Percentiles rank a stretch among this genome's conserved stretches.
These are phyloP conservation scores for Quercus tomentella DNA, from an alignment of 331 rosid genomes.

Conservation along the genomic window DNA sequence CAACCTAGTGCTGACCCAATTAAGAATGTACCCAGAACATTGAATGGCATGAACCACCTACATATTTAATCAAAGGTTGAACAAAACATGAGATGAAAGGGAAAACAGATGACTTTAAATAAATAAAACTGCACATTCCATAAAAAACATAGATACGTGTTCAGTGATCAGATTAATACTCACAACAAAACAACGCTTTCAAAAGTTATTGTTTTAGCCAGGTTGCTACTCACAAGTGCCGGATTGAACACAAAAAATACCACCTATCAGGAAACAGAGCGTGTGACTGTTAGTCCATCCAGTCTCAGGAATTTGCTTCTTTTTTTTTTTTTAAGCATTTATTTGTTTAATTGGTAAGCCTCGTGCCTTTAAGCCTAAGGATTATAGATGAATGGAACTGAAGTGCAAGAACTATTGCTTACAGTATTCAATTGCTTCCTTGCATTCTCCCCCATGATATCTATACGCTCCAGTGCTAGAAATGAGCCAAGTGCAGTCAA, in stretches of 20 bases:
- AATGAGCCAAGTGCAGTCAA: constrained; percentile 34
- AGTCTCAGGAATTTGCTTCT: background rate
- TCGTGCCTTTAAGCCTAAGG: background rate
- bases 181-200: constrained; percentile 34
- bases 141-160: background rate
- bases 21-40: constrained; percentile 44
- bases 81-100: background rate
- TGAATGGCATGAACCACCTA: constrained; percentile 65
- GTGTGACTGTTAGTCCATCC: background rate
- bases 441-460: constrained; percentile 38
- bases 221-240: constrained; percentile 36
- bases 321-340: background rate
- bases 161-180: constrained; percentile 9
- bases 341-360: constrained; percentile 1
- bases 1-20: constrained; percentile 55
- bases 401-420: background rate
- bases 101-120: background rate
- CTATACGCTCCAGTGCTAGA: constrained; percentile 36
- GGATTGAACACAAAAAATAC: constrained; percentile 52
- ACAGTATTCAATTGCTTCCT: constrained; percentile 33
- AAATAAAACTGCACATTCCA: background rate
- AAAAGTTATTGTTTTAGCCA: constrained; percentile 39
- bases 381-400: background rate
- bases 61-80: background rate
- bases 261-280: constrained; percentile 24